phyloP scores from a whole-genome alignment of 257 asterid genomes.

The Cruciata laevipes region DNA sequence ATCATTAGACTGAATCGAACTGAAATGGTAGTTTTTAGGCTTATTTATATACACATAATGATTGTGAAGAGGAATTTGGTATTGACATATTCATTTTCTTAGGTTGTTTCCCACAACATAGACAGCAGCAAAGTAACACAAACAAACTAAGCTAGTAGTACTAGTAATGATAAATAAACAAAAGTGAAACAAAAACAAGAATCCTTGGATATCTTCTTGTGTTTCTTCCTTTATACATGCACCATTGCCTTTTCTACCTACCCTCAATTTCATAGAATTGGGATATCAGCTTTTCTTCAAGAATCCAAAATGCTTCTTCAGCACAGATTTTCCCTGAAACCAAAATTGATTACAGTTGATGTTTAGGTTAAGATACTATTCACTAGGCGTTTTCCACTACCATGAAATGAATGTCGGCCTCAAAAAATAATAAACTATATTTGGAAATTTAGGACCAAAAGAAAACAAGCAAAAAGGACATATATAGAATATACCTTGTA shows the following conservation, averaged over 20 bases:
- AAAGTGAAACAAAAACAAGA: slow-evolving; percentile 28
- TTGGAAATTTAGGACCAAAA: background rate
- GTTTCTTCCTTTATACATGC: slow-evolving; percentile 31
- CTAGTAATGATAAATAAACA: slow-evolving; percentile 24
- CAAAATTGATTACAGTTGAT: background rate
- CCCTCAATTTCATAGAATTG: slow-evolving; percentile 40
- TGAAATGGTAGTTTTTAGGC: background rate
- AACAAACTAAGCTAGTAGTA: slow-evolving; percentile 17
- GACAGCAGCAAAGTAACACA: slow-evolving; percentile 42
- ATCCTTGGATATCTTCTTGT: slow-evolving; percentile 38
- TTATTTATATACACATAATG: background rate
- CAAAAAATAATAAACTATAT: background rate
- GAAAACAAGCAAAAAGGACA: background rate
- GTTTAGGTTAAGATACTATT: too few relatives aligned
- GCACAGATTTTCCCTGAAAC: slow-evolving; percentile 49
- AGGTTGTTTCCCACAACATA: slow-evolving; percentile 59
- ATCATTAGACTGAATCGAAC: too few relatives aligned
- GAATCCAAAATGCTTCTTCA: slow-evolving; percentile 51
- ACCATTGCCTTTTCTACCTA: slow-evolving; percentile 28
- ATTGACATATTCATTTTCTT: slow-evolving; percentile 42
- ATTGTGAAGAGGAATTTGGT: background rate
- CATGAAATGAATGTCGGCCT: too few relatives aligned
- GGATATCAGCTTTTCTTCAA: slow-evolving; percentile 30
- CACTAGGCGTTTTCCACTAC: too few relatives aligned
- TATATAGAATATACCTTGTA: slow-evolving; percentile 32